A percentile compares a stretch with the other conserved stretches of the same genome.
Conservation (phyloP, 495 filamentous ascomycete species). For the Penicillium parvum region DNA sequence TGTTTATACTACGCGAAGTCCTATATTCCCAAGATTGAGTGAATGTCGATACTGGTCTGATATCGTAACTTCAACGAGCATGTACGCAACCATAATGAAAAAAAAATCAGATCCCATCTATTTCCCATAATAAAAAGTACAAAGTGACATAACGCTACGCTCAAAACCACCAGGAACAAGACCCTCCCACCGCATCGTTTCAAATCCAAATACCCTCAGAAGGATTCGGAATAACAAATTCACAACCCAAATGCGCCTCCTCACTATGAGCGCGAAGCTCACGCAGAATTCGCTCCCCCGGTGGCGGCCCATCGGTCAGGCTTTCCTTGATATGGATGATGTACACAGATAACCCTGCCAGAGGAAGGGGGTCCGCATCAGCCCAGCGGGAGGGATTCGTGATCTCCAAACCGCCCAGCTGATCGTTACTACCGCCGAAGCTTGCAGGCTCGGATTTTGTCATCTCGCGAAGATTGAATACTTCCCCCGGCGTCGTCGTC, state of each 20-base stretch:
- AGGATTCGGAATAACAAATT: slow-evolving; percentile 63
- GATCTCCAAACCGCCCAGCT: slow-evolving; percentile 9
- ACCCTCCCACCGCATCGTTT: not conserved
- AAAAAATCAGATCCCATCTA: not conserved
- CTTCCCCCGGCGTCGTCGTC: no score
- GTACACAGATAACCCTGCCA: slow-evolving; percentile 57
- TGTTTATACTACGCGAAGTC: no score
- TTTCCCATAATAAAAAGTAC: not conserved
- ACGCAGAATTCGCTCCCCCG: slow-evolving; percentile 60
- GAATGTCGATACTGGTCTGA: no score
- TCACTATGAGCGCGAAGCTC: slow-evolving; percentile 61
- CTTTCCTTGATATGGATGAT: slow-evolving; percentile 83
- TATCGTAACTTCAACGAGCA: no score
- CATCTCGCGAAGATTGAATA: no score
- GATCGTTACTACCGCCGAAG: slow-evolving; percentile 6
- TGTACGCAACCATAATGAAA: no score
- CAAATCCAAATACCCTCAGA: slow-evolving; percentile 47
- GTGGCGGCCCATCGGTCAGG: slow-evolving; percentile 58
- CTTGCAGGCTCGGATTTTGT: no score
- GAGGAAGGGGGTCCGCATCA: slow-evolving; percentile 29
- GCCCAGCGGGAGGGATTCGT: slow-evolving; percentile 20
- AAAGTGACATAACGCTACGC: not conserved
- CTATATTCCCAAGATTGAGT: no score
- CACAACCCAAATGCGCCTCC: slow-evolving; percentile 64
- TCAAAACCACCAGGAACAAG: not conserved